Conservation (phyloP, 176 grass and related monocot genomes). For the Chrysopogon serrulatus region DNA sequence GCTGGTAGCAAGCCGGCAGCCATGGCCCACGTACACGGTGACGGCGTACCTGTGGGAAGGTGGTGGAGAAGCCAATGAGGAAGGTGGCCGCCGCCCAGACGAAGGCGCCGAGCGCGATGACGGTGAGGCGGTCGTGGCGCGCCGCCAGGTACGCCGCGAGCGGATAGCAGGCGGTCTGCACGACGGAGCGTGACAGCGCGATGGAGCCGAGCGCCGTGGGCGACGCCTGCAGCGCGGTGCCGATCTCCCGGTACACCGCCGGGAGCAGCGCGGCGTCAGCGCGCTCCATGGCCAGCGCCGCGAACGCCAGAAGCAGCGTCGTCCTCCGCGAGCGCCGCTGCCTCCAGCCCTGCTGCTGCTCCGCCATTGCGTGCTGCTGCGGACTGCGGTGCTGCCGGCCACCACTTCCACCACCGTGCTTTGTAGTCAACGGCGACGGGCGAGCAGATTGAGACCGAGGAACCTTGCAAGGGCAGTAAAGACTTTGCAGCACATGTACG, state of each 20-base stretch:
- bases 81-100: slow-evolving; percentile 77
- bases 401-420: background rate
- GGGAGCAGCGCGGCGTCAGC: slow-evolving; percentile 88
- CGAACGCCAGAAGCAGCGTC: slow-evolving; percentile 58
- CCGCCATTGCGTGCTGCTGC: background rate
- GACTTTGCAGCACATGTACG: background rate
- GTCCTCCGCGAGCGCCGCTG: slow-evolving; percentile 7
- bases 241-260: slow-evolving; percentile 79
- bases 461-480: slow-evolving; percentile 25
- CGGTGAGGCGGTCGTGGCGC: slow-evolving; percentile 57
- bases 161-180: slow-evolving; percentile 75
- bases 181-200: slow-evolving; percentile 70
- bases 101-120: slow-evolving; percentile 79
- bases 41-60: slow-evolving; percentile 54
- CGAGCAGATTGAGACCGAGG: background rate
- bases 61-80: slow-evolving; percentile 61
- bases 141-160: slow-evolving; percentile 61
- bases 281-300: slow-evolving; percentile 76
- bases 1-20: background rate
- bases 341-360: slow-evolving; percentile 23
- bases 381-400: too few species aligned
- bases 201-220: slow-evolving; percentile 65
- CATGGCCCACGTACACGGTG: background rate
- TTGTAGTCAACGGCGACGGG: background rate
- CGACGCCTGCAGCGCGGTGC: slow-evolving; percentile 51